A percentile compares a stretch with the other conserved stretches of the same genome.
phyloP scores from a whole-genome alignment of 495 filamentous ascomycete species.

The Penicillium dipodomyicola region DNA sequence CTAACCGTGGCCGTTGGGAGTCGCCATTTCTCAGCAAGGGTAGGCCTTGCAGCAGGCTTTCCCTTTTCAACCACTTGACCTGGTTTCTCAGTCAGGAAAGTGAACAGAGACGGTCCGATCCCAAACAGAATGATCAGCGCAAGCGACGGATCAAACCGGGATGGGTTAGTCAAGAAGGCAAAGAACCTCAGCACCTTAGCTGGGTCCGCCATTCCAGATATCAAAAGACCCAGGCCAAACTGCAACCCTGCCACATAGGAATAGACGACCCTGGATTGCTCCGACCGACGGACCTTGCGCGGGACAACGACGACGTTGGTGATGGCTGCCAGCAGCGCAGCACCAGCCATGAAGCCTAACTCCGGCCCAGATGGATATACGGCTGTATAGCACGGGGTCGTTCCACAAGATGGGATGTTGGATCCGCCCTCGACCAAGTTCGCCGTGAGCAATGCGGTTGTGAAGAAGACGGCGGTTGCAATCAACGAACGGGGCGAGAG shows the following conservation, averaged over 20 bases:
- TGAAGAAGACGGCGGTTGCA: conserved; percentile 56
- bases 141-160: conserved; percentile 54
- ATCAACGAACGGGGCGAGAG: conserved; percentile 51
- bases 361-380: conserved; percentile 43
- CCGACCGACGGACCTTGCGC: conserved; percentile 26
- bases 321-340: conserved; percentile 33
- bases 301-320: conserved; percentile 35
- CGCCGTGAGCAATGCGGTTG: conserved; percentile 49
- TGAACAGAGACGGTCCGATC: conserved; percentile 44
- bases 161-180: conserved; percentile 40
- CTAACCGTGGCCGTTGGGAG: conserved; percentile 44
- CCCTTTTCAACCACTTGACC: conserved; percentile 24
- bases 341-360: conserved; percentile 33
- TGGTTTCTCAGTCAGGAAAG: conserved; percentile 34
- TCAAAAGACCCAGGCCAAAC: conserved; percentile 54
- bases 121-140: conserved; percentile 51
- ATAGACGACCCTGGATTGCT: conserved; percentile 29
- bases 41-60: conserved; percentile 30
- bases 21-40: conserved; percentile 44
- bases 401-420: conserved; percentile 38
- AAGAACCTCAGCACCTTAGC: conserved; percentile 56
- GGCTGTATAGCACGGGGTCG: conserved; percentile 49
- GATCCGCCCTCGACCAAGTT: conserved; percentile 33
- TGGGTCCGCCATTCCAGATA: conserved; percentile 55
- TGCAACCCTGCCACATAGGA: conserved; percentile 48